These are phyloP conservation scores for Pichia deserticola DNA, from an alignment of 805 yeast species.

Conservation along the genomic window DNA sequence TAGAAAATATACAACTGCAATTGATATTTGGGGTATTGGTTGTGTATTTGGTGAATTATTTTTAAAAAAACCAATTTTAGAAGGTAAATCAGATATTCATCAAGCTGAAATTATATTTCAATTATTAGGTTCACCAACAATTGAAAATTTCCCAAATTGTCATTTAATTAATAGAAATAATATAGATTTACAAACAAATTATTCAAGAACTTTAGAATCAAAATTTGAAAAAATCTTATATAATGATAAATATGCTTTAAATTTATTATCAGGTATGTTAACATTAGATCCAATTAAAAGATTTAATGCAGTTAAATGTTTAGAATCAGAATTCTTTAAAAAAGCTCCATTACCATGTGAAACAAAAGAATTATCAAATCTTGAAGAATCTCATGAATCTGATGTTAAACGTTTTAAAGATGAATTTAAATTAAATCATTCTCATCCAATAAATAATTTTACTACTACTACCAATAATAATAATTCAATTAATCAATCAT, in stretches of 20 bases:
- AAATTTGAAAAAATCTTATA: conserved; percentile 33
- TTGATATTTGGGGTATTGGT: conserved; percentile 97
- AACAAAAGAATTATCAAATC: conserved; percentile 50
- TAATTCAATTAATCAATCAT: conserved; percentile 14
- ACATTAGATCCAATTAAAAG: conserved; percentile 65
- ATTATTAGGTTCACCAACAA: conserved; percentile 72
- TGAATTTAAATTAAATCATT: conserved; percentile 16
- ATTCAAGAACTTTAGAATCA: conserved; percentile 36
- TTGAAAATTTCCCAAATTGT: conserved; percentile 54
- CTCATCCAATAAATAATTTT: background rate
- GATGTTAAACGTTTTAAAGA: conserved; percentile 57
- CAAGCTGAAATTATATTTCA: conserved; percentile 79
- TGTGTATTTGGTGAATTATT: conserved; percentile 93
- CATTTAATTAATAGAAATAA: conserved; percentile 50
- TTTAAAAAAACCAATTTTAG: conserved; percentile 71
- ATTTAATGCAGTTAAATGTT: conserved; percentile 72
- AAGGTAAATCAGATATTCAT: conserved; percentile 79
- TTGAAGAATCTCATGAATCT: conserved; percentile 85
- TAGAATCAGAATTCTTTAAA: conserved; percentile 61
- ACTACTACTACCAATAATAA: background rate
- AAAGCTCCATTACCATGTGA: conserved; percentile 57
- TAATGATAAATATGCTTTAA: conserved; percentile 35
- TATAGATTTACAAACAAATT: conserved; percentile 27
- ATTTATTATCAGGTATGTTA: conserved; percentile 54
- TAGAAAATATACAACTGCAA: conserved; percentile 81